Percentiles rank a stretch among this genome's conserved stretches.
Conservation (phyloP, 768 basidiomycete species). For the Calocybe indica region DNA sequence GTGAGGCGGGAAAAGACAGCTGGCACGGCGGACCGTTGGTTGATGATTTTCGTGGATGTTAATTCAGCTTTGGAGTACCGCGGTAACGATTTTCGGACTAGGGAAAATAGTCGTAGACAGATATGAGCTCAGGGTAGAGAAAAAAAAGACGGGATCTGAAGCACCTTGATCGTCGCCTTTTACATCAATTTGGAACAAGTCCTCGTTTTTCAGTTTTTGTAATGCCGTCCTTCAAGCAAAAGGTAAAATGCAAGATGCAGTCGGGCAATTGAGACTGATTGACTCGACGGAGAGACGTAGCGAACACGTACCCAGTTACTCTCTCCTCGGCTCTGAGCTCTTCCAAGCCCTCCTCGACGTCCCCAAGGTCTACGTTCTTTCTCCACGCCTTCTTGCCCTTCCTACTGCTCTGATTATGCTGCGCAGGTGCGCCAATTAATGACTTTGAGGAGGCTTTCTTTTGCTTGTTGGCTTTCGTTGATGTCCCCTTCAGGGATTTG, state of each 20-base stretch:
- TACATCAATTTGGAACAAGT: constrained; percentile 78
- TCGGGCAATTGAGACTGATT: no score
- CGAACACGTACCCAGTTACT: constrained; percentile 57
- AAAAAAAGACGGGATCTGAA: constrained; percentile 11
- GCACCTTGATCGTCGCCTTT: constrained; percentile 71
- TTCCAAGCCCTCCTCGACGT: constrained; percentile 74
- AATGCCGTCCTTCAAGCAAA: constrained; percentile 42
- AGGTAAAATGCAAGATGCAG: background rate
- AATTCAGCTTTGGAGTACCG: constrained; percentile 48
- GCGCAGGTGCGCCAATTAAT: constrained; percentile 48
- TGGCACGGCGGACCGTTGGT: constrained; percentile 84
- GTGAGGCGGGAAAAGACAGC: constrained; percentile 63
- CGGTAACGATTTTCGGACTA: constrained; percentile 58
- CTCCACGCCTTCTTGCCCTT: constrained; percentile 94
- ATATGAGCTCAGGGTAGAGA: background rate
- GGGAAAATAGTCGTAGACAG: background rate
- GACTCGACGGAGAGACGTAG: background rate
- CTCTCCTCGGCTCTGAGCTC: constrained; percentile 76
- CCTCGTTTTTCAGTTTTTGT: constrained; percentile 61
- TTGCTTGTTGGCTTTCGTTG: no score
- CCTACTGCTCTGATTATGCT: constrained; percentile 64
- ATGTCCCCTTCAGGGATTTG: no score
- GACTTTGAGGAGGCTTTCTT: constrained; percentile 19
- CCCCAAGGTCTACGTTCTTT: constrained; percentile 84
- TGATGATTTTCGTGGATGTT: constrained; percentile 73